Conservation (phyloP, 495 filamentous ascomycete species). For the Recurvomyces mirabilis region DNA sequence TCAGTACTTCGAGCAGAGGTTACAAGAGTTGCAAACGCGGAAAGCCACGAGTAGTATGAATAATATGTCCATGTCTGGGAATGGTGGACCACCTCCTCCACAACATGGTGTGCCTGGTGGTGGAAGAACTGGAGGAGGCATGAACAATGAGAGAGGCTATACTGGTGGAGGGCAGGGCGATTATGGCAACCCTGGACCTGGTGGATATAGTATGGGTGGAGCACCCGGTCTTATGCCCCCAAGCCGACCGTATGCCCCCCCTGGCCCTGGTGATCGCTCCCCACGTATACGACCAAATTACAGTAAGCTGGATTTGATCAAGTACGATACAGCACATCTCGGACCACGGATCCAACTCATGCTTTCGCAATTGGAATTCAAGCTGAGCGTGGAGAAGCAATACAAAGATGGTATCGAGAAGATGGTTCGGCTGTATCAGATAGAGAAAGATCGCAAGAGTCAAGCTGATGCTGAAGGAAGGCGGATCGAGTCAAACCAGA, state of each 20-base stretch:
- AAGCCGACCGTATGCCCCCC: slow-evolving; percentile 65
- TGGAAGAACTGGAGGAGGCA: slow-evolving; percentile 23
- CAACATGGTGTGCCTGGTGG: slow-evolving; percentile 32
- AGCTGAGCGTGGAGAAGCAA: slow-evolving; percentile 96
- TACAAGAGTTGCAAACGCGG: slow-evolving; percentile 78
- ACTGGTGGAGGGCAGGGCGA: slow-evolving; percentile 35
- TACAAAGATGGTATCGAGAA: slow-evolving; percentile 99
- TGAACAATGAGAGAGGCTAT: slow-evolving; percentile 29
- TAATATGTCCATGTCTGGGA: slow-evolving; percentile 46
- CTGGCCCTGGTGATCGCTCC: slow-evolving; percentile 53
- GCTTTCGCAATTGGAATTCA: slow-evolving; percentile 97
- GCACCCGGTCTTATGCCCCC: slow-evolving; percentile 69
- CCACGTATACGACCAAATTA: slow-evolving; percentile 79
- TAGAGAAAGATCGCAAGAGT: slow-evolving; percentile 96
- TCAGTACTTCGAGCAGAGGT: slow-evolving; percentile 80
- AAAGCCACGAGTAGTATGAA: slow-evolving; percentile 45
- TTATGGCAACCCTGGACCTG: slow-evolving; percentile 43
- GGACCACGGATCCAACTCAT: slow-evolving; percentile 98
- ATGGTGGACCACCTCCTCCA: slow-evolving; percentile 33
- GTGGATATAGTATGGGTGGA: slow-evolving; percentile 43
- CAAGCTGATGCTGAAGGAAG: slow-evolving; percentile 80
- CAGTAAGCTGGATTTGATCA: slow-evolving; percentile 96
- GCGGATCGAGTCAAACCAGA: slow-evolving; percentile 89
- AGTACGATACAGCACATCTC: slow-evolving; percentile 92
- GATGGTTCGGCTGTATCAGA: slow-evolving; percentile 95